Evolutionary conservation across 768 basidiomycete species (phyloP), one percentile per base, ranked within the genome.

Genomic region (Calvatia gigantea): DNA sequence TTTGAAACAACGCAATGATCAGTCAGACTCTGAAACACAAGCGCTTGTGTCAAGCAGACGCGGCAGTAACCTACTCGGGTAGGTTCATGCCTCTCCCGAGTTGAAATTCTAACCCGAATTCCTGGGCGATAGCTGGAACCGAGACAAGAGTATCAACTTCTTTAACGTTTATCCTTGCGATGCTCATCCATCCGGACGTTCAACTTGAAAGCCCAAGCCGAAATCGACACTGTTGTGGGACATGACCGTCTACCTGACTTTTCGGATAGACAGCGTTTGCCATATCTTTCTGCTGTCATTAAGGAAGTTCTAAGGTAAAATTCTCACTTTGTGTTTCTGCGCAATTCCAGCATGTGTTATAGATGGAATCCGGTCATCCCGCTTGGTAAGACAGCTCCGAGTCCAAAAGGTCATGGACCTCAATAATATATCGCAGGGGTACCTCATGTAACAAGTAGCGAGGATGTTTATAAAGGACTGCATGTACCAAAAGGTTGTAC

Each of bases 201-300:
- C 58, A 60, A 39, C 27, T n/a, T 25, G 28, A 63, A 59, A 38
- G 63, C 63, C 19, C 63, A 58, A 62, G 47, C 41, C 32, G 62
- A 73, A 44, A 51, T 73, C 7, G 68, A 70, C 47, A 19, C 53
- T 1, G 48, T 65, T 1, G 35, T 68, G 14, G 55, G 50, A 1
- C 27, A 44, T 48, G 59, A 58, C 3, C 59, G 59, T 3, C 58
- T 69, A 28, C 66, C 66, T 6, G 45, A 51, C n/a, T 67, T 66
- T 28, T 56, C 55, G 1, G 66, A 69, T 38, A 29, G 37, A 39
- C 35, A 45, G 0, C 51, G 51, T 4, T 41, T 66, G 2, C 61
- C 64, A 0, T 67, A 68, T 37, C 47, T 62, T 17, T 45, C 52
- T 8, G 66, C 65, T 2, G 44, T 65, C 4, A 33, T 63, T 8